Evolutionary conservation across 2,329 filamentous ascomycete genomes (phyloP).

Genomic region (Nothopassalora personata): DNA sequence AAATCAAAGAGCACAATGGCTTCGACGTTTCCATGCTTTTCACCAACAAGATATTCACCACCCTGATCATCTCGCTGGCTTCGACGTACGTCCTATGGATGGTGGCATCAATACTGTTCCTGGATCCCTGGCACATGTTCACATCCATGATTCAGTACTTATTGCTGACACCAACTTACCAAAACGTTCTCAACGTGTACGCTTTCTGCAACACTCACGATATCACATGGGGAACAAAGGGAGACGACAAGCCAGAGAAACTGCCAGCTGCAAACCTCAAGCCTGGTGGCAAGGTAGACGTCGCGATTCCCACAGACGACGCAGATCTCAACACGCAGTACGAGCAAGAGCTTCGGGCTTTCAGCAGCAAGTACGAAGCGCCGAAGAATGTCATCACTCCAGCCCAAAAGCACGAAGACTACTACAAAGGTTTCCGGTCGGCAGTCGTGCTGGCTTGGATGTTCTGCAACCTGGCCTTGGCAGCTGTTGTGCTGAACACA

Average conservation of each 20-base stretch:
- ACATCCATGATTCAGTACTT: constrained; percentile 93
- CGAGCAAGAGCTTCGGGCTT: constrained; percentile 72
- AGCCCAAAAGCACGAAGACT: constrained; percentile 86
- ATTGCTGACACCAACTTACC: constrained; percentile 89
- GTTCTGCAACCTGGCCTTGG: constrained; percentile 86
- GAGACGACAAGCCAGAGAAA: constrained; percentile 91
- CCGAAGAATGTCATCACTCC: constrained; percentile 60
- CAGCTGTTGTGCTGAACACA: constrained; percentile 72
- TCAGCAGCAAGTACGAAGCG: constrained; percentile 67
- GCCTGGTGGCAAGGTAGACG: constrained; percentile 90
- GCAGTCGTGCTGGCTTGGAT: constrained; percentile 93
- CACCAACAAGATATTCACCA: constrained; percentile 84
- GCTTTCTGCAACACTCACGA: constrained; percentile 98
- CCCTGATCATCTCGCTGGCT: constrained; percentile 83
- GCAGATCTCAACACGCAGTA: constrained; percentile 94
- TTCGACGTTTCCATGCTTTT: constrained; percentile 73
- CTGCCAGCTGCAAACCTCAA: constrained; percentile 84
- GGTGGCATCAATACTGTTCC: constrained; percentile 83
- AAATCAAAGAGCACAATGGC: constrained; percentile 55
- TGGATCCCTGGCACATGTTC: constrained; percentile 99
- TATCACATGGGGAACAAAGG: constrained; percentile 96
- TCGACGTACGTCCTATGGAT: constrained; percentile 94
- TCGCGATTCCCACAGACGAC: constrained; percentile 80
- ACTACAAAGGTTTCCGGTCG: constrained; percentile 93
- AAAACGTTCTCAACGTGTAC: constrained; percentile 98